Conservation (phyloP, 2,329 filamentous ascomycete genomes). For the Reticulascus tulasneorum region DNA sequence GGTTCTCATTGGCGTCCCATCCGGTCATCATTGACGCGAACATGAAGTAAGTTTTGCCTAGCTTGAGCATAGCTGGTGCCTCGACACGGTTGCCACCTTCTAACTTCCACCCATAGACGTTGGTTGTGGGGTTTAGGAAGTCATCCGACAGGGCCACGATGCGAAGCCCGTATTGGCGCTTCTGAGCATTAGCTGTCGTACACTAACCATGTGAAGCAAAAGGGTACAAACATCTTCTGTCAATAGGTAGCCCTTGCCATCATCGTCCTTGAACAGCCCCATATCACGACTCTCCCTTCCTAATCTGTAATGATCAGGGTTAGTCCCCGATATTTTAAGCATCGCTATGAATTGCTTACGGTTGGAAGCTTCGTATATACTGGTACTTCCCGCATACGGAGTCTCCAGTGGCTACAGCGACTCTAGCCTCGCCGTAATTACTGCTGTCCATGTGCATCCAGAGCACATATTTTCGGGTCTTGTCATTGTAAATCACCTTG, state of each 20-base stretch:
- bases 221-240: conserved; percentile 51
- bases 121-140: conserved; percentile 47
- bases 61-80: conserved; percentile 60
- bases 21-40: conserved; percentile 56
- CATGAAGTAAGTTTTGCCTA: conserved; percentile 58
- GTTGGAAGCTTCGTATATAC: conserved; percentile 28
- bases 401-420: conserved; percentile 58
- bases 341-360: conserved; percentile 22
- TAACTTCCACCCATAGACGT: conserved; percentile 48
- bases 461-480: conserved; percentile 62
- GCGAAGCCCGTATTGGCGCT: conserved; percentile 25
- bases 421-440: conserved; percentile 59
- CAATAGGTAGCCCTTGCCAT: conserved; percentile 57
- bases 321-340: too few species aligned
- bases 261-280: conserved; percentile 58
- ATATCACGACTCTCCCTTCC: conserved; percentile 56
- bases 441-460: conserved; percentile 64
- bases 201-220: not conserved
- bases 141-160: conserved; percentile 54
- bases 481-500: conserved; percentile 64
- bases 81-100: conserved; percentile 59
- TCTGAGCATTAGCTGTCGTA: not conserved
- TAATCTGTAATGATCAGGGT: conserved; percentile 8
- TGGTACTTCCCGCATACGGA: conserved; percentile 58
- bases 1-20: conserved; percentile 62